Evolutionary conservation across 2,329 filamentous ascomycete species (phyloP), one percentile per base, ranked within the genome.

Genomic region (Aspergillus luchuensis): DNA sequence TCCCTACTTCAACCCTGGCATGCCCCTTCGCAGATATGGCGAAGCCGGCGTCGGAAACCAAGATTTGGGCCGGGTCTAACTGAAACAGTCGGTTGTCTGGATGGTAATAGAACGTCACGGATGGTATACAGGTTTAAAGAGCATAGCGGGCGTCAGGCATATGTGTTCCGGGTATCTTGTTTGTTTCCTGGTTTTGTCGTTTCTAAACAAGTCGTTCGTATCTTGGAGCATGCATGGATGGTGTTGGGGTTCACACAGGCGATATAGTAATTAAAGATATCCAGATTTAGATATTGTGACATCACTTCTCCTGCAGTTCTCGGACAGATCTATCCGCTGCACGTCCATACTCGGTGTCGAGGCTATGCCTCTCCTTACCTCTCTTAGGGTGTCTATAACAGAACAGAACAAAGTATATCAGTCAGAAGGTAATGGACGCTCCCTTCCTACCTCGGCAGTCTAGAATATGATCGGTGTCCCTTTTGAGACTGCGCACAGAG

Each of bases 21-120:
- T 74, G 73, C 64, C 74, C 74, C 3, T 76, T 75, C 58, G 67
- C 71, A 0, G 69, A 71, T 5, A 56, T 74, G 55, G 64, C 63
- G 7, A 66, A 67, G 56, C 49, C 59, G 5, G 53, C 61, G 7
- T 63, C 70, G 7, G 64, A 73, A 52, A 75, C 72, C 1, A 74
- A 71, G 63, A 74, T 75, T 61, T 74, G 67, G 64, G 67, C 66
- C 33, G 67, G 63, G 38, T 30, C 25, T 10, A 50, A 50, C 8
- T 50, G 30, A 33, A 4, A 23, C n/a, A 8, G 13, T 30, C 21
- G 21, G 45, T 17, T 8, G 45, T 30, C 17, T 49, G 21, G 21
- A 30, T 49, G 23, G 25, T 28, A 28, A 25, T 49, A 49, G 21
- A 49, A 49, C 23, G 19, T 50, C 47, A 50, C 47, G 47, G 25